Evolutionary conservation across 2,329 filamentous ascomycete genomes (phyloP).

Genomic region (Venturia oleaginea): DNA sequence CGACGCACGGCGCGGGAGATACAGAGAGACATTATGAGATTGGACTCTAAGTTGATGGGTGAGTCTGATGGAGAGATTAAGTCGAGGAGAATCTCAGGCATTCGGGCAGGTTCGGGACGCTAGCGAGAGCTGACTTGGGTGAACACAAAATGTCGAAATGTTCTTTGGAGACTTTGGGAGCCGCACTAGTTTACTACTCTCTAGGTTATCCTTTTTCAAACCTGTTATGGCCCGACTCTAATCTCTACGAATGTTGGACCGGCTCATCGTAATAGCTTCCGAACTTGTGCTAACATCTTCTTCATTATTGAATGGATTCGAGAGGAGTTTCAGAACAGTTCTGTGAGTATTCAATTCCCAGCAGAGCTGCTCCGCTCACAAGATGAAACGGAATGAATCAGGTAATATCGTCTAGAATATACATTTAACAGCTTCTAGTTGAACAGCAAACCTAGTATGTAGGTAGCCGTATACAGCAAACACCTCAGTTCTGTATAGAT

Average conservation of each 20-base stretch:
- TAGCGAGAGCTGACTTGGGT: neutral
- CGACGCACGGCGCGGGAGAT: constrained; percentile 38
- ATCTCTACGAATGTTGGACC: too few species aligned
- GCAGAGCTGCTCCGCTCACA: neutral
- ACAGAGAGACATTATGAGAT: constrained; percentile 37
- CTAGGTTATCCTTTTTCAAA: too few species aligned
- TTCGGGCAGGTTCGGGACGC: neutral
- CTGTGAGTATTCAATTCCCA: neutral
- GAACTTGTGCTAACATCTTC: too few species aligned
- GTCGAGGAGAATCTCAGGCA: too few species aligned
- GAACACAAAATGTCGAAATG: neutral
- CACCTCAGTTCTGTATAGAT: too few species aligned
- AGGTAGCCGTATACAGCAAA: too few species aligned
- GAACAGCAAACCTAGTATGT: too few species aligned
- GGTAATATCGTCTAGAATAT: neutral
- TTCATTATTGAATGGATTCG: too few species aligned
- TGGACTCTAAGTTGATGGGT: neutral
- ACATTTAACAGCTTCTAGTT: constrained; percentile 5
- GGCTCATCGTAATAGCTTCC: too few species aligned
- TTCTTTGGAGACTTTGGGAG: neutral
- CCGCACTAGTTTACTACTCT: too few species aligned
- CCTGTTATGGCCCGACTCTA: too few species aligned
- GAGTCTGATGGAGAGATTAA: neutral
- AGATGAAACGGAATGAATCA: neutral
- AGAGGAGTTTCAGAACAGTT: too few species aligned